These are phyloP conservation scores for Porcisia hertigi DNA, from an alignment of 208 protist species.

Conservation along the genomic window DNA sequence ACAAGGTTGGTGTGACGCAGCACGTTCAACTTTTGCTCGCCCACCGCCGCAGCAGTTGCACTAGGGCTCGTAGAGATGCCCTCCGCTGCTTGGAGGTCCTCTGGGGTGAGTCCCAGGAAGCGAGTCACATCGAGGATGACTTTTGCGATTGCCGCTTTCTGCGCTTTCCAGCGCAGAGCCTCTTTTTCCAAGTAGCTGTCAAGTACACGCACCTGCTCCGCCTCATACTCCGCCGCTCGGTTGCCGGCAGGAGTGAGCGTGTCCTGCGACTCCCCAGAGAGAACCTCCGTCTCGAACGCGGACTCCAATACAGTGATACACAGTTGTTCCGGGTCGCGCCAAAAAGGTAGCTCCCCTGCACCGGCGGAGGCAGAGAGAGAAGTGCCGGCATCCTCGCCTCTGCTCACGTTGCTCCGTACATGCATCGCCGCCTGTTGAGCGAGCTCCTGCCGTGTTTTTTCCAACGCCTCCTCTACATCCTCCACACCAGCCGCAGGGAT, in stretches of 20 bases:
- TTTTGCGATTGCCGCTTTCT: slow-evolving; percentile 71
- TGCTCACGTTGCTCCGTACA: background rate
- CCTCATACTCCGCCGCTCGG: slow-evolving; percentile 47
- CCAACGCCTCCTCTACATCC: slow-evolving; percentile 36
- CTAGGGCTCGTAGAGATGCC: background rate
- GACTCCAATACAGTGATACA: slow-evolving; percentile 82
- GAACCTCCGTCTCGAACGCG: slow-evolving; percentile 71
- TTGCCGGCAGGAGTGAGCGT: slow-evolving; percentile 38
- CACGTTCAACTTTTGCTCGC: slow-evolving; percentile 37
- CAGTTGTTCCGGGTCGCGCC: slow-evolving; percentile 53
- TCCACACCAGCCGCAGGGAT: slow-evolving; percentile 21
- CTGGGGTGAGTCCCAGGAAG: slow-evolving; percentile 46
- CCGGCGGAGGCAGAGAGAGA: background rate
- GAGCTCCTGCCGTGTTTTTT: slow-evolving; percentile 38
- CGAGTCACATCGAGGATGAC: slow-evolving; percentile 57
- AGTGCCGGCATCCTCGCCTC: background rate
- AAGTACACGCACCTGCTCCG: slow-evolving; percentile 57
- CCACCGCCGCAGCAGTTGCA: background rate
- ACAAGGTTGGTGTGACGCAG: slow-evolving; percentile 84
- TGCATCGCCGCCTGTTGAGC: background rate
- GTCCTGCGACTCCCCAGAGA: slow-evolving; percentile 33
- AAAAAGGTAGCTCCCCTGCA: slow-evolving; percentile 33
- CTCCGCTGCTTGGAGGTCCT: slow-evolving; percentile 56
- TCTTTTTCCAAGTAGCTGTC: slow-evolving; percentile 74
- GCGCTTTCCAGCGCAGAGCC: slow-evolving; percentile 54